Evolutionary conservation across 2,329 filamentous ascomycete genomes (phyloP), one percentile per base, ranked within the genome.

Genomic region (Whalleya microplaca): DNA sequence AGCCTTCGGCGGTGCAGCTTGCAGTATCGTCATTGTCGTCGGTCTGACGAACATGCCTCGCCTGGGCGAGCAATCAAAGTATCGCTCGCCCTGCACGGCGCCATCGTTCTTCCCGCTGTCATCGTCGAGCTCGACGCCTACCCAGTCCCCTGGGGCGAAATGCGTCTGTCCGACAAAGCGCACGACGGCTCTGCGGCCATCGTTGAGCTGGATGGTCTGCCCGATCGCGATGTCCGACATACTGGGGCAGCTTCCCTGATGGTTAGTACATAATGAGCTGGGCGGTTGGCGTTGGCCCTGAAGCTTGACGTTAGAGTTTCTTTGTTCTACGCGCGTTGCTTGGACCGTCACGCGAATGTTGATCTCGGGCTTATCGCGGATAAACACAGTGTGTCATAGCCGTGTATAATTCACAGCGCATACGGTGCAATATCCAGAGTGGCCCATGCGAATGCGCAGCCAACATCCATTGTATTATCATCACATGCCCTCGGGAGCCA

Each of bases 41-140:
- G 91, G 87, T 61, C 91, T 85, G 53, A 97, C 84, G 69, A 99
- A 98, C 85, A 99, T 95, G 70, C 87, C 87, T 62, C 80, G 80
- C 41, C 80, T 91, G 85, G 83, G 88, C 74, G 71, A 82, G 75
- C 94, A 98, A 48, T 93, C 86, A 67, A 96, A 98, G 72, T 98
- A 98, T 19, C 91, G 82, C 70, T 91, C 84, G 59, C 92, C 93
- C 73, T 94, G 85, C 45, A 98, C 91, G 53, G 90, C 89, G 63
- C 94, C 94, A 80, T 98, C 92, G 68, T 98, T 98, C 79, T 98
- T 98, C 29, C 95, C 94, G 19, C 83, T 85, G 51, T 87, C 80
- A 45, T 91, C 89, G 50, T 92, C 86, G 54, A 98, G 84, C 78
- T 96, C 93, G 57, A 98, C 84, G 62, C 94, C 94, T 56, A 97